phyloP scores from a whole-genome alignment of 163 green algal species.

The Chlorella variabilis region DNA sequence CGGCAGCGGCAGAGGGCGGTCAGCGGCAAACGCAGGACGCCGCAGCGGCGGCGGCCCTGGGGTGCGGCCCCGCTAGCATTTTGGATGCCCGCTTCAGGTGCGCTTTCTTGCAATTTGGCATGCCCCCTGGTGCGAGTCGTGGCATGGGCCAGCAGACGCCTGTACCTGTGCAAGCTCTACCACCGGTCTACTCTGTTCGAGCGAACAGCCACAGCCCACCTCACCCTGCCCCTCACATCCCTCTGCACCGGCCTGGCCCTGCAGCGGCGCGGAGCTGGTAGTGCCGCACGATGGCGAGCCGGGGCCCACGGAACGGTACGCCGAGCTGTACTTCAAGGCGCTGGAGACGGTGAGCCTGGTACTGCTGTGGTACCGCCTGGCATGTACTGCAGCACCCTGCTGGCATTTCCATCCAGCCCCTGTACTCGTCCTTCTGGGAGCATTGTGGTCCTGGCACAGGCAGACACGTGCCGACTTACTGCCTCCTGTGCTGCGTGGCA shows the following conservation, averaged over 20 bases:
- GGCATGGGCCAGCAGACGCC: no score
- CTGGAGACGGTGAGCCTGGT: constrained; percentile 35
- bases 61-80: constrained; percentile 16
- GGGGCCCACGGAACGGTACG: constrained; percentile 50
- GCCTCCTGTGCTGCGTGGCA: no score
- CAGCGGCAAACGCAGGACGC: background rate
- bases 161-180: no score
- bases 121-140: no score
- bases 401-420: no score
- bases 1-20: background rate
- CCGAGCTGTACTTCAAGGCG: constrained; percentile 63
- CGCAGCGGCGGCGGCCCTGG: constrained; percentile 3
- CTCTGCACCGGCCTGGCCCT: no score
- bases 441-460: no score
- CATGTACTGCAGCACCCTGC: background rate
- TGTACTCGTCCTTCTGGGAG: no score
- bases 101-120: background rate
- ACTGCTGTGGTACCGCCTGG: background rate
- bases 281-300: constrained; percentile 59
- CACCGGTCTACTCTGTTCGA: no score
- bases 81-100: constrained; percentile 26
- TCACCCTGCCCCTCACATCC: no score
- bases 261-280: constrained; percentile 38
- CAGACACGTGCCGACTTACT: no score
- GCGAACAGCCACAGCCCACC: no score